Evolutionary conservation across 1,284 basidiomycete genomes (phyloP).

Genomic region (Afroboletus lepidellus): DNA sequence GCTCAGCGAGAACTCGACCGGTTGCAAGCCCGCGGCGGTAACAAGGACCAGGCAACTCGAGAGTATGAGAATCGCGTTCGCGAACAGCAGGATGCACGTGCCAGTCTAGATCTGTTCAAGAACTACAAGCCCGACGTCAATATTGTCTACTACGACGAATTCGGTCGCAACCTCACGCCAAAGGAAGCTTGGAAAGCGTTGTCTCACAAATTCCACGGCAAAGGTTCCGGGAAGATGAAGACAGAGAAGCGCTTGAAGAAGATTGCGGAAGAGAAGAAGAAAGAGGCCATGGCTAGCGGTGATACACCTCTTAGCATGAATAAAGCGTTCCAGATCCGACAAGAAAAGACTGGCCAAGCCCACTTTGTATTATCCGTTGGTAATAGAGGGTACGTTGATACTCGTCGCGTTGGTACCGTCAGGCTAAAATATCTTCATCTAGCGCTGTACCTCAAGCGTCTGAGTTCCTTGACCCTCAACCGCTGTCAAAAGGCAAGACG

Average conservation of each 20-base stretch:
- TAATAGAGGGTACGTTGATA: constrained; percentile 70
- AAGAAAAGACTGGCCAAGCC: constrained; percentile 90
- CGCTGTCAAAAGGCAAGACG: neutral
- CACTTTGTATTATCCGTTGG: constrained; percentile 93
- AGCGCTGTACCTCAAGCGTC: constrained; percentile 80
- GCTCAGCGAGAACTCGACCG: constrained; percentile 81
- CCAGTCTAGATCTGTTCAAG: constrained; percentile 82
- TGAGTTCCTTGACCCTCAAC: constrained; percentile 52
- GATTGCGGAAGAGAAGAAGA: constrained; percentile 92
- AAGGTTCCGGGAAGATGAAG: constrained; percentile 91
- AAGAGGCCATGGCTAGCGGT: constrained; percentile 85
- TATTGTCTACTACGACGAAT: constrained; percentile 96
- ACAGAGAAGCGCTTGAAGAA: constrained; percentile 92
- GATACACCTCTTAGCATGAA: constrained; percentile 94
- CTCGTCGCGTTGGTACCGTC: neutral
- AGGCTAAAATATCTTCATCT: constrained; percentile 10
- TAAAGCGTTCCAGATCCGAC: constrained; percentile 84
- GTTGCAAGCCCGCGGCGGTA: constrained; percentile 70
- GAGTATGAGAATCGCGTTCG: constrained; percentile 93
- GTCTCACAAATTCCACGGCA: constrained; percentile 95
- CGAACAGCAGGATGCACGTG: constrained; percentile 88
- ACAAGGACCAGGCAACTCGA: constrained; percentile 90
- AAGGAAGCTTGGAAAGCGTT: constrained; percentile 98
- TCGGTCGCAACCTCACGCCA: constrained; percentile 83
- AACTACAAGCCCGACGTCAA: constrained; percentile 97